Conservation (phyloP, 2,329 filamentous ascomycete species). For the Penicillium frequentans region DNA sequence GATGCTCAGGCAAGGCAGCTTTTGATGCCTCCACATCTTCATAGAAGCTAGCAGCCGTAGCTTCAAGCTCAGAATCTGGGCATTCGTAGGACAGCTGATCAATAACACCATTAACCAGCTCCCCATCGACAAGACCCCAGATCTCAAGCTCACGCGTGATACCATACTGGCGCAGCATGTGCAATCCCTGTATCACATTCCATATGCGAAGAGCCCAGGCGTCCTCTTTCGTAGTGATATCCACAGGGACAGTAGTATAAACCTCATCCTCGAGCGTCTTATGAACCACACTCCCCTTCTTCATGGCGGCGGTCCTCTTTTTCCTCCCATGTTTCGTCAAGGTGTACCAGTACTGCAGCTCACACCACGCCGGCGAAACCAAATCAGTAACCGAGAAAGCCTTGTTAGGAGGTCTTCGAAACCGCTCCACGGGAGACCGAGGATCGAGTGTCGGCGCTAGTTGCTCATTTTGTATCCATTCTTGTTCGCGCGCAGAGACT, state of each 20-base stretch:
- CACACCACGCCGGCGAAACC: conserved; percentile 89
- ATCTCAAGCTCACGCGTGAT: conserved; percentile 76
- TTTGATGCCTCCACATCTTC: conserved; percentile 37
- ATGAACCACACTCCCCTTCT: conserved; percentile 75
- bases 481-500: conserved; percentile 25
- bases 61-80: conserved; percentile 70
- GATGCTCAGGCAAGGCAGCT: conserved; percentile 42
- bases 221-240: conserved; percentile 75
- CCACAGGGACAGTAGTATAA: conserved; percentile 72
- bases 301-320: conserved; percentile 78
- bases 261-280: conserved; percentile 82
- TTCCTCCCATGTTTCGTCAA: conserved; percentile 76
- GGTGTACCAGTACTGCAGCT: conserved; percentile 88
- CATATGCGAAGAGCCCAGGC: conserved; percentile 78
- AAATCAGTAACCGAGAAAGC: conserved; percentile 85
- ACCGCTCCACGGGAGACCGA: conserved; percentile 70
- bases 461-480: conserved; percentile 24
- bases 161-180: conserved; percentile 69
- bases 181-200: conserved; percentile 86
- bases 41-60: conserved; percentile 51
- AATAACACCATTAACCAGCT: conserved; percentile 85
- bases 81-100: conserved; percentile 79
- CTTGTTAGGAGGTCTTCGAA: conserved; percentile 74
- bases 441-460: conserved; percentile 38
- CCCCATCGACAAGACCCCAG: conserved; percentile 80